Evolutionary conservation across 2,329 filamentous ascomycete genomes (phyloP).

Genomic region (Geosmithia putterillii): DNA sequence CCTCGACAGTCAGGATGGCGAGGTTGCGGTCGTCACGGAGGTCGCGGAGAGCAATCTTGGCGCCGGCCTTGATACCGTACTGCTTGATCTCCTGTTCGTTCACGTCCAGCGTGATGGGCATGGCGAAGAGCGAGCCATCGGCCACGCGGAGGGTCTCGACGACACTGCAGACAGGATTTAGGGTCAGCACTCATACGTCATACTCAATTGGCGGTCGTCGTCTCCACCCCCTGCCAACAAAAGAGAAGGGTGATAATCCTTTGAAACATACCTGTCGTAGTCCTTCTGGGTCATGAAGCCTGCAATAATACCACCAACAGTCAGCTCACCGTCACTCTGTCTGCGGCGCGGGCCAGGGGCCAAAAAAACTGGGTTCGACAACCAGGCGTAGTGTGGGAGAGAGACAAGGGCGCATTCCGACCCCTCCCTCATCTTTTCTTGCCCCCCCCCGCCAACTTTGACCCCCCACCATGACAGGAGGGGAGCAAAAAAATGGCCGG

Average conservation of each 20-base stretch:
- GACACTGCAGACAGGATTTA: conserved; percentile 47
- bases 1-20: conserved; percentile 89
- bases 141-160: conserved; percentile 78
- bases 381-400: no score
- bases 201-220: neutral
- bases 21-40: conserved; percentile 94
- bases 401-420: no score
- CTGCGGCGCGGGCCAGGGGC: no score
- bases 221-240: no score
- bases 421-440: neutral
- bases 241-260: neutral
- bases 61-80: conserved; percentile 64
- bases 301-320: conserved; percentile 25
- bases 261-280: conserved; percentile 66
- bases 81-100: conserved; percentile 62
- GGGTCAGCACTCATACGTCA: neutral
- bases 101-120: conserved; percentile 91
- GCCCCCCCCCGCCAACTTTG: no score
- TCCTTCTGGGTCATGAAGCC: conserved; percentile 97
- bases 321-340: conserved; percentile 4
- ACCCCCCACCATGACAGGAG: neutral
- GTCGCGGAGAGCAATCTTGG: conserved; percentile 80
- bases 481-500: neutral
- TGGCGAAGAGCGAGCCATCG: conserved; percentile 85
- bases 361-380: neutral